Evolutionary conservation across 2,329 filamentous ascomycete species (phyloP).

Genomic region (Hawksworthiomyces lignivorus): DNA sequence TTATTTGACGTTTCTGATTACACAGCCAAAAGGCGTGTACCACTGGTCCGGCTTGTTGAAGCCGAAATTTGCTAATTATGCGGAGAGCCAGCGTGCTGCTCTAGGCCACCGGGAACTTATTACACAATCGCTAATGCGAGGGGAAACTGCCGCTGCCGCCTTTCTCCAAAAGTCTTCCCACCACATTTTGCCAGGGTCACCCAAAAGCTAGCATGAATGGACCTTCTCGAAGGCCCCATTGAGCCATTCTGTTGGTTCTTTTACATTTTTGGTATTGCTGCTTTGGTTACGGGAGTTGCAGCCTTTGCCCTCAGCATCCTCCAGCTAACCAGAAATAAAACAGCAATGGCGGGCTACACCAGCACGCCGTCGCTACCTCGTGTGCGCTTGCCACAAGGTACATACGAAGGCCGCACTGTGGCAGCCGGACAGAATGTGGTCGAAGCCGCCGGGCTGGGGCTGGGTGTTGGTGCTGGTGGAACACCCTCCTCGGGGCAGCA

Average conservation of each 20-base stretch:
- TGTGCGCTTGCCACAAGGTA: slow-evolving; percentile 30
- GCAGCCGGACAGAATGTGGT: slow-evolving; percentile 7
- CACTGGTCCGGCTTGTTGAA: slow-evolving; percentile 1
- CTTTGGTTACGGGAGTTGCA: not conserved
- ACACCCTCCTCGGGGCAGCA: not conserved
- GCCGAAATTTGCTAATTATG: slow-evolving; percentile 1
- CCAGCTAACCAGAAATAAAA: no score
- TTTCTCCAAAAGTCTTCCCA: no score
- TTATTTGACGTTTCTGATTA: no score
- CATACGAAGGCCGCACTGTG: slow-evolving; percentile 26
- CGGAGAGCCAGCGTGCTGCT: no score
- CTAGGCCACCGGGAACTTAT: no score
- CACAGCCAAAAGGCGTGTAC: no score
- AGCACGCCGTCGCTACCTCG: slow-evolving; percentile 8
- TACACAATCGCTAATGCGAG: no score
- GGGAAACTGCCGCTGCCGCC: not conserved
- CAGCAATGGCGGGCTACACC: no score
- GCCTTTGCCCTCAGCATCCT: not conserved
- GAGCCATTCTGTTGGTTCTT: not conserved
- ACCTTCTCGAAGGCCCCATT: not conserved
- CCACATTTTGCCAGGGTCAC: no score
- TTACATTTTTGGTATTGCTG: not conserved
- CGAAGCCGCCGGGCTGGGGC: slow-evolving; percentile 4
- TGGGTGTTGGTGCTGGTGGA: slow-evolving; percentile 3
- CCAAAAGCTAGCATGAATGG: no score